Base-by-base conservation (phyloP, 2,329 filamentous ascomycete genomes). In the Atkinsonella texensis region DNA sequence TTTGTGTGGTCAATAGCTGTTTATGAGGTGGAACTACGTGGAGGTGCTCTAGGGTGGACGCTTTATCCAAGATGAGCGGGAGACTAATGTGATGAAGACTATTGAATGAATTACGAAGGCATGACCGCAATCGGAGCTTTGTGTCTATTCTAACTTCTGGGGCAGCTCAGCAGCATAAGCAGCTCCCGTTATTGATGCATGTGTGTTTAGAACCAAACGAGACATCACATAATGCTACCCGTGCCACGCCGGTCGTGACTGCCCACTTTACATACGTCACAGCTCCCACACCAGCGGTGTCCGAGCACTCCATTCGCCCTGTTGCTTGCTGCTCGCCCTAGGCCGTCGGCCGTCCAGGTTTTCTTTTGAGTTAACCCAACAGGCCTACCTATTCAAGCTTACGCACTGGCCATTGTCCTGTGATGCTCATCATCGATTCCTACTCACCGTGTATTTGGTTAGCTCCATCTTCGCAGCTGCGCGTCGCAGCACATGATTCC, bases 1-100 rank as follows among this genome's bases (percentile, higher is more conserved):
- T 55, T 49, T 53, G 51, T 51, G 51, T 55, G 52, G 48, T 56
- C 52, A 49, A 52, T 51, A 54, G 52, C 51, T 52, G 38, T 50
- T 49, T 42, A 31, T 32, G 18, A 23, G 18, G 32, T 11, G 38
- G 41, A 39, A 31, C 11, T 13, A 47, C 39, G 43, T 38, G 4
- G 28, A 20, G 18, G 3, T 18, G 31, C 9, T 10, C 13, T 31
- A 10, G 13, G 48, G 38, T 50, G 13, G 31, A 47, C 10, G 43
- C 23, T 46, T 15, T 43, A 50, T 42, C 43, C 33, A 38, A 41
- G 23, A 51, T 41, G 49, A 46, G 35, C 46, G 43, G 32, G 20
- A 41, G 35, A 45, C 28, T 41, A 46, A 50, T 50, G 49, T 45
- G 31, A 32, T 54, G 35, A 49, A 46, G 44, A 48, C 28, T 51